These are phyloP conservation scores for Euphrasia confusa DNA, from an alignment of 257 asterid genomes.

Conservation along the genomic window DNA sequence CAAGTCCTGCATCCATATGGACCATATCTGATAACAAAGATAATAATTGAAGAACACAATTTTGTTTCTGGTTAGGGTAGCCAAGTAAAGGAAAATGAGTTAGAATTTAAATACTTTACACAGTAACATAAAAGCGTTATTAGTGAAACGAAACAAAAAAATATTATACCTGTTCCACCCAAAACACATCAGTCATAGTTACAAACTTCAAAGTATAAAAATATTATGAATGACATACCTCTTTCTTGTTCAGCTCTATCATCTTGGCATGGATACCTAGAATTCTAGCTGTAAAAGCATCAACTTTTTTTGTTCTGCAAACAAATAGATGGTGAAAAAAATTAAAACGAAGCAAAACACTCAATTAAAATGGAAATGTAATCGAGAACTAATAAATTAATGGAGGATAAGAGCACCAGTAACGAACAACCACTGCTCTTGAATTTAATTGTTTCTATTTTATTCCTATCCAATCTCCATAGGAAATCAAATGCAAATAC, in stretches of 20 bases:
- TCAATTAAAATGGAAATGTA: not conserved
- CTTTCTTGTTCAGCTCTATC: conserved; percentile 49
- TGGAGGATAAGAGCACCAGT: not conserved
- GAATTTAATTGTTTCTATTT: not conserved
- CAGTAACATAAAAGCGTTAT: no score
- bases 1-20: no score
- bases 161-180: not conserved
- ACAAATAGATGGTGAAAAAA: conserved; percentile 2
- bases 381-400: not conserved
- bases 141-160: not conserved
- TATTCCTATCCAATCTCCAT: not conserved
- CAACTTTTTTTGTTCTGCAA: conserved; percentile 51
- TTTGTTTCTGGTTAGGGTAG: no score
- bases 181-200: not conserved
- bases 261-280: conserved; percentile 57
- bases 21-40: no score
- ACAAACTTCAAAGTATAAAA: conserved; percentile 6
- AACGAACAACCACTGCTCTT: not conserved
- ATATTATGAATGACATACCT: conserved; percentile 33
- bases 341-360: conserved; percentile 16
- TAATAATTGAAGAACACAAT: no score
- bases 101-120: no score
- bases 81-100: no score
- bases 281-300: conserved; percentile 53
- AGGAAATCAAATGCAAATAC: not conserved